These are phyloP conservation scores for Phylloporus sp. DNA, from an alignment of 1,284 basidiomycete genomes.

Conservation along the genomic window DNA sequence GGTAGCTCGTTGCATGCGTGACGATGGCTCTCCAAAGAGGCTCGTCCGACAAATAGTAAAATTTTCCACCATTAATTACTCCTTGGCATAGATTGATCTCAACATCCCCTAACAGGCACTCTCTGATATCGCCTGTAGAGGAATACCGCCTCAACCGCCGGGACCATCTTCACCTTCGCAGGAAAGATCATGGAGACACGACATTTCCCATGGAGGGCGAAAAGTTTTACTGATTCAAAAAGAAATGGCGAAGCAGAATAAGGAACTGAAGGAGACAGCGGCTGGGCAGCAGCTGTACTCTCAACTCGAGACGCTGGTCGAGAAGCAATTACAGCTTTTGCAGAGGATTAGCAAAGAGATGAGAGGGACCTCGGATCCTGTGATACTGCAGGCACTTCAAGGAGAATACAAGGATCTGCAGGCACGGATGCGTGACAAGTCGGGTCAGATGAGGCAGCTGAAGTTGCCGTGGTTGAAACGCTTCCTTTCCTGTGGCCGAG, in stretches of 20 bases:
- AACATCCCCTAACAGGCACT: no score
- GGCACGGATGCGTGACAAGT: constrained; percentile 9
- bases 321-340: constrained; percentile 7
- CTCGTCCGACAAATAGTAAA: constrained; percentile 12
- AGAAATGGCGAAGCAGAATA: constrained; percentile 19
- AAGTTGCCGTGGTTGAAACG: constrained; percentile 16
- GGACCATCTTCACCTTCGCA: neutral
- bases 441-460: constrained; percentile 24
- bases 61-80: no score
- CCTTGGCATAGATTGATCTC: no score
- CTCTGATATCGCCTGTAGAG: no score
- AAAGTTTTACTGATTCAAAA: constrained; percentile 8
- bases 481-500: neutral
- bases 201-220: neutral
- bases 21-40: constrained; percentile 14
- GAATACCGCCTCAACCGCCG: no score
- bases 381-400: constrained; percentile 10
- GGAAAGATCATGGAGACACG: neutral
- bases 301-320: neutral
- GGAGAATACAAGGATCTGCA: constrained; percentile 17
- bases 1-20: no score
- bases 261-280: constrained; percentile 14
- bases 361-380: neutral
- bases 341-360: constrained; percentile 14
- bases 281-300: constrained; percentile 12